These are phyloP conservation scores for Geosmithia flava DNA, from an alignment of 2,329 filamentous ascomycete genomes.

Conservation along the genomic window DNA sequence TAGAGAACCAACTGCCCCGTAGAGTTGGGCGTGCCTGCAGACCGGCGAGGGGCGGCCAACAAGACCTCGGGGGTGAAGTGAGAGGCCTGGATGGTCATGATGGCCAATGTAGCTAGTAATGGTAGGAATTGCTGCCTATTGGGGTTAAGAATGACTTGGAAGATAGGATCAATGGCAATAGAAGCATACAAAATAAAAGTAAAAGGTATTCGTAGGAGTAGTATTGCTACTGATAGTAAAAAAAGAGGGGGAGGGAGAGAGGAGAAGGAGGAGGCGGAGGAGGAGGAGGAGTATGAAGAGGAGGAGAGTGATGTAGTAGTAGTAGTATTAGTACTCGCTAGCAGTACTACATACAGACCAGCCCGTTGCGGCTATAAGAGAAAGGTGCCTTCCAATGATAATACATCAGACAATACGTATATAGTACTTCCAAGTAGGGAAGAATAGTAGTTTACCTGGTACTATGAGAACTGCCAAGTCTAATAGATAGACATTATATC, in stretches of 20 bases:
- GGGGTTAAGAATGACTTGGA: too few relatives aligned
- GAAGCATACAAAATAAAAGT: too few relatives aligned
- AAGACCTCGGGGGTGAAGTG: slow-evolving; percentile 70
- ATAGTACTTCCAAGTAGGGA: too few relatives aligned
- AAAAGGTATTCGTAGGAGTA: neutral
- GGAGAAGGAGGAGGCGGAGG: neutral
- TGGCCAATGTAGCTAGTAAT: slow-evolving; percentile 3
- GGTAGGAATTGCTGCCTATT: too few relatives aligned
- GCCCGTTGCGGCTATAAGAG: too few relatives aligned
- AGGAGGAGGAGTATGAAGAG: neutral
- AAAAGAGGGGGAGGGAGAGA: neutral
- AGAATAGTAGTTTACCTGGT: too few relatives aligned
- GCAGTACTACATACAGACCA: too few relatives aligned
- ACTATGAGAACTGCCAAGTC: too few relatives aligned
- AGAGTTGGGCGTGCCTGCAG: slow-evolving; percentile 56
- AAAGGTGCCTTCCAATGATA: too few relatives aligned
- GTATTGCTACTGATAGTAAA: neutral
- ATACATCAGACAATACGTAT: too few relatives aligned
- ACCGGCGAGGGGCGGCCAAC: slow-evolving; percentile 63
- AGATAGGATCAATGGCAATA: too few relatives aligned
- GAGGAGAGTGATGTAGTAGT: neutral
- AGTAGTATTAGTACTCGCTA: neutral
- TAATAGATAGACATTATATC: too few relatives aligned
- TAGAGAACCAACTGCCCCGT: slow-evolving; percentile 54
- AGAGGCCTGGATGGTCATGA: slow-evolving; percentile 58